Evolutionary conservation across 1,284 basidiomycete genomes (phyloP).

Genomic region (Rugosomyces carneus): DNA sequence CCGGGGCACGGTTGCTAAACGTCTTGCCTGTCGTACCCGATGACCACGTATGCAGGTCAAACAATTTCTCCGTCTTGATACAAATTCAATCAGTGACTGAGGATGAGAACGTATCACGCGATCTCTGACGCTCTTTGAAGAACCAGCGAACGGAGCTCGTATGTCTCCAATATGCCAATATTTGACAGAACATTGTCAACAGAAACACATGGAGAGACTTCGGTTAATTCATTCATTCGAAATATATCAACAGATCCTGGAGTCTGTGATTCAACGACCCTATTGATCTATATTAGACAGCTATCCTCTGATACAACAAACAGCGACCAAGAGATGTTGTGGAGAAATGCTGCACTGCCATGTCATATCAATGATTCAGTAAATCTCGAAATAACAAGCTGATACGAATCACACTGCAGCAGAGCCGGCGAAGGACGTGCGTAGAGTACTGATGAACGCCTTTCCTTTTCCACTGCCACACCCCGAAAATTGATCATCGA

Average conservation of each 20-base stretch:
- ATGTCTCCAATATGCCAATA: neutral
- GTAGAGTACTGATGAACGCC: neutral
- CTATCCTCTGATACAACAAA: neutral
- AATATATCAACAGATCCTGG: neutral
- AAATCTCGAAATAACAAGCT: neutral
- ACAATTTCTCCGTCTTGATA: neutral
- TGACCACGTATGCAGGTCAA: neutral
- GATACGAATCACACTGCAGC: neutral
- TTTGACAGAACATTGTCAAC: neutral
- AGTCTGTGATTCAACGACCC: neutral
- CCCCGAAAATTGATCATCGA: neutral
- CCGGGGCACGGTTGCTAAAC: conserved; percentile 1
- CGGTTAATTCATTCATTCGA: neutral
- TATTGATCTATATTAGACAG: neutral
- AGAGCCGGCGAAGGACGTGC: neutral
- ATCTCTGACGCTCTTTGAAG: neutral
- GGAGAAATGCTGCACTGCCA: neutral
- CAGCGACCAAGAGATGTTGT: neutral
- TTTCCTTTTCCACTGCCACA: neutral
- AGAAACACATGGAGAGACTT: neutral
- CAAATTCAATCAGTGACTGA: neutral
- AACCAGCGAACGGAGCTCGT: neutral
- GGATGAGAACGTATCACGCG: neutral
- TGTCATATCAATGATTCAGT: neutral
- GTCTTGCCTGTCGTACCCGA: neutral